Base-by-base conservation (phyloP, 495 filamentous ascomycete species). In the Oleoguttula mirabilis region DNA sequence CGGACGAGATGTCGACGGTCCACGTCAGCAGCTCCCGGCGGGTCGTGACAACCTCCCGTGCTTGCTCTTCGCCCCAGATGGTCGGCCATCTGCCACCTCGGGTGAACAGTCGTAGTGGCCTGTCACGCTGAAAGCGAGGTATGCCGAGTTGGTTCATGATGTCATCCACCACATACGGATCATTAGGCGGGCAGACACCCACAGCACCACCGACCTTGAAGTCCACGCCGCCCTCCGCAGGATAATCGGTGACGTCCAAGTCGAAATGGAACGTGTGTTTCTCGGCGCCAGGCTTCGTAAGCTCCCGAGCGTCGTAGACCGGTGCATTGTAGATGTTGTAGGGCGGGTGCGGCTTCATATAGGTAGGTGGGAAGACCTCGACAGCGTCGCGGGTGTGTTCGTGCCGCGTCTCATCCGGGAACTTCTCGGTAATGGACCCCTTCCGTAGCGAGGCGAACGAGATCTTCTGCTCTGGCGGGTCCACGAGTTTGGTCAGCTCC, bases 231-330 rank as follows among this genome's bases (percentile, higher is more conserved):
- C 71, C 70, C 62, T 88, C 85, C 20, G 76, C 78, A 0, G 90
- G 90, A 52, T 98, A 98, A 57, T 94, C 77, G 21, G 90, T 96
- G 32, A 98, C 82, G 52, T 96, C 90, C 28, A 98, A 74, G 48
- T 95, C 90, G 52, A 95, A 95, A 59, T 98, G 90, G 60, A 85
- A 94, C 0, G 90, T 98, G 32, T 88, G 70, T 70, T 96, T 96
- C 66, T 88, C 82, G 10, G 90, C 90, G n/a, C 88, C 88, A n/a
- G 70, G 65, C 47, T 76, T 79, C 1, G 90, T 98, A 43, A 98
- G 63, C 60, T 94, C 86, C 21, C 90, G 80, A 1, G 85, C 76
- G 54, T 74, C 74, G 58, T 82, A 75, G 31, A 98, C 71, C 45
- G 76, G 82, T 17, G 88, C 87, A 7, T 85, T 79, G 61, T 80